Base-by-base conservation (phyloP, 129 eudicot genomes). In the Centaurea solstitialis region DNA sequence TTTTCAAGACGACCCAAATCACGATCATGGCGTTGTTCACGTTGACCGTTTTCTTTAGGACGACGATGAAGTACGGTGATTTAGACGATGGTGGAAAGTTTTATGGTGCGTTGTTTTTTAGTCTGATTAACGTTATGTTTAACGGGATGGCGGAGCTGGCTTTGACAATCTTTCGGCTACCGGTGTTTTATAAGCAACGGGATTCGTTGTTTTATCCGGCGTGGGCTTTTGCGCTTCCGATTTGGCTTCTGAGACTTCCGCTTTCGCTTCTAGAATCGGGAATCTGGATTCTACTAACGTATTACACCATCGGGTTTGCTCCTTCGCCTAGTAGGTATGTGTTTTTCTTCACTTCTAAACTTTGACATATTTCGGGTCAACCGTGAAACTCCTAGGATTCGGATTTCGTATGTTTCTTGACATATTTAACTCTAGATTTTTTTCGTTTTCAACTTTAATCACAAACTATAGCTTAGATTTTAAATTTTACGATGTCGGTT, bases 211-310 rank as follows among this genome's bases (percentile, higher is more conserved):
- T 94, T 65, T 94, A 87, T 81, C 97, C 98, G 37, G 93, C 98
- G 6, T 94, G 98, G 98, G 93, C 97, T 76, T 94, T 91, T 87
- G 94, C 97, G 3, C 83, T 94, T 9, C 98, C 98, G 3, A 84
- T 91, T 68, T 94, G 97, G 95, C 90, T 94, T 66, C 87, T 91
- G 13, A 75, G 95, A 47, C 86, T 94, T 39, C 98, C 98, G 3
- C 87, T 91, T 39, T 94, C 98, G n/a, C 76, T 94, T 35, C 73
- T 91, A 76, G 98, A 94, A 85, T 89, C 98, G 1, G 89, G 85
- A n/a, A 91, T 93, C 8, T 93, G 97, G 97, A 88, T 91, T 69
- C 24, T 88, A 40, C 90, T 94, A 12, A 94, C 98, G 8, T 94
- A 94, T 75, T 94, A 91, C 70, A 94, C 98, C 17, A 86, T 94